Percentiles rank a stretch among this genome's conserved stretches.
These are phyloP conservation scores for Mercurialis annua DNA, from an alignment of 345 rosid species.

Conservation along the genomic window DNA sequence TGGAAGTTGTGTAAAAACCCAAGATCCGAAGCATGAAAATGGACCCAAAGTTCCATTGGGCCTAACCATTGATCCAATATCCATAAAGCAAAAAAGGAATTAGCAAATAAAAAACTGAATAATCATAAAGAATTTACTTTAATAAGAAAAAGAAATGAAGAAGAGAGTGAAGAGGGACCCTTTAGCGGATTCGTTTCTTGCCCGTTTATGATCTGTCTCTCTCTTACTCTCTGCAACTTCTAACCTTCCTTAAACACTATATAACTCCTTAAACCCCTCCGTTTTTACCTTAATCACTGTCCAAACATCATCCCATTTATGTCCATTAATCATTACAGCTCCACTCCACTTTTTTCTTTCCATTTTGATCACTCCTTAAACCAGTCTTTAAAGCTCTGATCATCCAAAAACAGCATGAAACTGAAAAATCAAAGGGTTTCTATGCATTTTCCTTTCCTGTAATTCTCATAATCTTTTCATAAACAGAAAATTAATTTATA, in stretches of 20 bases:
- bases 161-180: neutral
- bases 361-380: neutral
- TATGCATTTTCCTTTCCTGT: conserved; percentile 12
- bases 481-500: neutral
- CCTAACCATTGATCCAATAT: too few relatives aligned
- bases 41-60: too few relatives aligned
- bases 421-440: neutral
- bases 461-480: conserved; percentile 1
- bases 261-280: neutral
- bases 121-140: neutral
- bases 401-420: neutral
- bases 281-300: neutral
- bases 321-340: neutral
- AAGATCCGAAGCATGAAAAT: too few relatives aligned
- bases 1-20: too few relatives aligned
- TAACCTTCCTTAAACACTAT: neutral
- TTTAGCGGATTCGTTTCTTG: conserved; percentile 19
- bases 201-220: conserved; percentile 15
- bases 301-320: neutral
- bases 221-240: neutral
- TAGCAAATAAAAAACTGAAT: neutral
- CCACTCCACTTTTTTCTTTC: neutral
- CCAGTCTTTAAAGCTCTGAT: neutral
- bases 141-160: neutral
- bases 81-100: too few relatives aligned